These are phyloP conservation scores for Cylindrotheca fusiformis DNA, from an alignment of 108 stramenopile species.

Conservation along the genomic window DNA sequence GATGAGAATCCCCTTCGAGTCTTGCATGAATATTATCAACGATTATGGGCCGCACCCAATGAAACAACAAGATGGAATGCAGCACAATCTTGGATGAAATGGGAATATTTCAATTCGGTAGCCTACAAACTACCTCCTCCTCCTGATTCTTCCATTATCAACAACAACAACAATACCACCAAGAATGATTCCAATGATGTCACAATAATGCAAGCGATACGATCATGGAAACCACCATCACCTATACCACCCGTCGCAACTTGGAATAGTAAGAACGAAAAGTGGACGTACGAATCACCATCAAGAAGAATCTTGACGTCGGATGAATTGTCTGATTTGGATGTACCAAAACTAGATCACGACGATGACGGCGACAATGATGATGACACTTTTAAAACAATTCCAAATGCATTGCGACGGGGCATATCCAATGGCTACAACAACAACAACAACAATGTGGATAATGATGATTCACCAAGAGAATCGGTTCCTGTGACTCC, in stretches of 20 bases:
- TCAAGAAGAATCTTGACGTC: neutral
- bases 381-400: neutral
- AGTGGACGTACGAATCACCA: slow-evolving; percentile 1
- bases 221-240: slow-evolving; percentile 14
- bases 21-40: slow-evolving; percentile 57
- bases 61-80: slow-evolving; percentile 30
- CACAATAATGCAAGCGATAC: slow-evolving; percentile 2
- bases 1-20: slow-evolving; percentile 22
- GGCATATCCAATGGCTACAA: neutral
- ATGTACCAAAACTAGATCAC: too few species aligned
- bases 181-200: too few species aligned
- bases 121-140: slow-evolving; percentile 7
- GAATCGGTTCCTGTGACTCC: neutral
- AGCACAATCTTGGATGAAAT: slow-evolving; percentile 56
- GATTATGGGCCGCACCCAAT: slow-evolving; percentile 39
- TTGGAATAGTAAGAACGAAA: neutral
- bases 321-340: neutral
- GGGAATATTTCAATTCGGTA: slow-evolving; percentile 45
- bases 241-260: neutral
- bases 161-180: slow-evolving; percentile 1
- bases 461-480: neutral
- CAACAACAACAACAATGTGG: slow-evolving; percentile 2
- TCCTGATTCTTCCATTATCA: neutral
- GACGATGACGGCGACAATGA: slow-evolving; percentile 3
- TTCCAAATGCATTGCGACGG: slow-evolving; percentile 3